Percentiles rank a stretch among this genome's conserved stretches.
phyloP scores from a whole-genome alignment of 495 filamentous ascomycete species.

The Penicillium antarcticum region DNA sequence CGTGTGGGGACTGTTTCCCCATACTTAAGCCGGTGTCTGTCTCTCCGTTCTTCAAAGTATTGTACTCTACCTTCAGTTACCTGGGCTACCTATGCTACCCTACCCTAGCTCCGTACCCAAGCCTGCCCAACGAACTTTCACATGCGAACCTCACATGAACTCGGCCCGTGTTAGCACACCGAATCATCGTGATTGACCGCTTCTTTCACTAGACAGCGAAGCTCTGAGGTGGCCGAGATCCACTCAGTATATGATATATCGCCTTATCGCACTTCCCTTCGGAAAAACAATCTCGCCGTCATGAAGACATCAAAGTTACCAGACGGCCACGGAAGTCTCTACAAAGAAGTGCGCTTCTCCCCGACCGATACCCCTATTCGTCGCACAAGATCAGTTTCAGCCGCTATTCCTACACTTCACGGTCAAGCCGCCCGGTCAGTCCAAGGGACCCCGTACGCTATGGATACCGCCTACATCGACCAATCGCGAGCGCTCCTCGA shows the following conservation, averaged over 20 bases:
- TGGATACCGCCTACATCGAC: slow-evolving; percentile 35
- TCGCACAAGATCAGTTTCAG: slow-evolving; percentile 39
- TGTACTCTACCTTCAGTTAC: too few species aligned
- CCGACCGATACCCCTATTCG: slow-evolving; percentile 39
- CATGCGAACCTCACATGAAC: too few species aligned
- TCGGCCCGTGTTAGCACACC: too few species aligned
- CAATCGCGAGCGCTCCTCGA: slow-evolving; percentile 41
- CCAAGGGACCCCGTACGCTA: slow-evolving; percentile 10
- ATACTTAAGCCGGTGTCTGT: too few species aligned
- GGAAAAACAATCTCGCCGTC: slow-evolving; percentile 3
- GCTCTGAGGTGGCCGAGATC: not conserved
- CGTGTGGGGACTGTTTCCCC: too few species aligned
- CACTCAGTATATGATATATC: not conserved
- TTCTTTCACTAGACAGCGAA: not conserved
- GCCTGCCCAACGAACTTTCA: not conserved
- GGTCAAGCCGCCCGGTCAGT: not conserved
- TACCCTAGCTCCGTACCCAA: too few species aligned
- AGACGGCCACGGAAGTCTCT: slow-evolving; percentile 39
- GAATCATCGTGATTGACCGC: not conserved
- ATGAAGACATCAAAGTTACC: slow-evolving; percentile 34
- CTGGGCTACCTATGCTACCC: too few species aligned
- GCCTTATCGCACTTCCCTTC: not conserved
- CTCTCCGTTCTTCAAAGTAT: too few species aligned
- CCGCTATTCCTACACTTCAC: slow-evolving; percentile 26
- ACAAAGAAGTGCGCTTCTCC: slow-evolving; percentile 50